A percentile compares a stretch with the other conserved stretches of the same genome.
Evolutionary conservation across 2,329 filamentous ascomycete species (phyloP).

Genomic region (Diaporthe sp.): DNA sequence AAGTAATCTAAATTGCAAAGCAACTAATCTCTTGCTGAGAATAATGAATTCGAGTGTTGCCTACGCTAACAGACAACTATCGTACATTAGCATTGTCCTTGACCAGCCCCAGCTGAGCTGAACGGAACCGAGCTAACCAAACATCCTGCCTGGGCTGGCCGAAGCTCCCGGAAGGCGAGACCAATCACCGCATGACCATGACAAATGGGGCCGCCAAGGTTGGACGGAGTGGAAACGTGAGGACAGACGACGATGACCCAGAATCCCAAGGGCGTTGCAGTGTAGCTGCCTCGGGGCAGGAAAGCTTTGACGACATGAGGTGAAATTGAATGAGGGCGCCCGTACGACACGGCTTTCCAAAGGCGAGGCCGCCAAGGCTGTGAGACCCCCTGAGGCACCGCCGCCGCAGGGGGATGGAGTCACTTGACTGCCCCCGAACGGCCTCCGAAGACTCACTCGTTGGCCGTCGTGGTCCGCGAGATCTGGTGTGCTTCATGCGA

Average conservation of each 20-base stretch:
- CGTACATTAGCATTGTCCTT: constrained; percentile 2
- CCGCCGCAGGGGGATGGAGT: not conserved
- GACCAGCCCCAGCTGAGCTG: constrained; percentile 22
- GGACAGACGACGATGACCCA: not conserved
- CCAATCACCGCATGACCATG: constrained; percentile 21
- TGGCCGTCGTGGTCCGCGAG: not conserved
- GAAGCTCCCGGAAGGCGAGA: constrained; percentile 18
- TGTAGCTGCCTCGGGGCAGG: no score
- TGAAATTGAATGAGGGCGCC: not conserved
- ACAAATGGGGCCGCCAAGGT: not conserved
- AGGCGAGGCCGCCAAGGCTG: constrained; percentile 11
- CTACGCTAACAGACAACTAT: constrained; percentile 33
- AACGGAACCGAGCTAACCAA: not conserved
- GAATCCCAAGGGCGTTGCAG: not conserved
- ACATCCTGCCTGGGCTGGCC: constrained; percentile 21
- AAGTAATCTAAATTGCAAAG: constrained; percentile 3
- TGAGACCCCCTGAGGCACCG: not conserved
- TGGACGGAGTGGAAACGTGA: not conserved
- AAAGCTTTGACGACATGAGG: not conserved
- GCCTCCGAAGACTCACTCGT: constrained; percentile 29
- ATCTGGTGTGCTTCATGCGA: not conserved
- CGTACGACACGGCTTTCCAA: not conserved
- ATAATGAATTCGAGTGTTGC: constrained; percentile 15
- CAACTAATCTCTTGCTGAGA: not conserved
- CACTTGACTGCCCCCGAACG: constrained; percentile 27